Conservation (phyloP, 306 rosid species). For the Cucumis melo region DNA sequence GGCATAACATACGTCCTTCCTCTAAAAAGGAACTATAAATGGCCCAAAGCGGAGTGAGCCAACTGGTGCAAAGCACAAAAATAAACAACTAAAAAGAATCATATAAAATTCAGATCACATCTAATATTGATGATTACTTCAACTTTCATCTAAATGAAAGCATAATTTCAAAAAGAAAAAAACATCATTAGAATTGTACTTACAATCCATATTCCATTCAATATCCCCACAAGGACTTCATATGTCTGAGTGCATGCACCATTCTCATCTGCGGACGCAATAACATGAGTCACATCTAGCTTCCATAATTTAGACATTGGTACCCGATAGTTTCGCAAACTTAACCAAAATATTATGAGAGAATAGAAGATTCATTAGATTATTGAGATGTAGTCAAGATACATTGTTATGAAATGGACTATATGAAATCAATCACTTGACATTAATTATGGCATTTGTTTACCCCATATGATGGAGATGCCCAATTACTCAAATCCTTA, state of each 20-base stretch:
- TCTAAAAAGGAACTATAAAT: constrained; percentile 47
- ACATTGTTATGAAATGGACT: not conserved
- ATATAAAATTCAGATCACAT: not conserved
- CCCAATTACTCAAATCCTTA: constrained; percentile 16
- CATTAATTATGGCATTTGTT: constrained; percentile 1
- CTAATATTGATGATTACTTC: not conserved
- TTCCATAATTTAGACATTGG: constrained; percentile 66
- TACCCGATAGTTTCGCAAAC: constrained; percentile 44
- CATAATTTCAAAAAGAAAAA: too few relatives aligned
- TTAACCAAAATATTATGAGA: constrained; percentile 42
- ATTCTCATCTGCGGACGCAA: constrained; percentile 63
- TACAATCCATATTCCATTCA: constrained; percentile 73
- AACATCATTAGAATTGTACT: constrained; percentile 7
- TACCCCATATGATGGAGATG: constrained; percentile 15
- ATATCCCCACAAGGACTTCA: constrained; percentile 69
- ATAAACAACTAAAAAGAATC: constrained; percentile 3
- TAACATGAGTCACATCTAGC: constrained; percentile 62
- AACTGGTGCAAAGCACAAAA: constrained; percentile 44
- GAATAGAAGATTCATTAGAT: not conserved
- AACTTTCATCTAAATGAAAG: too few relatives aligned
- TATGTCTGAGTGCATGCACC: constrained; percentile 81
- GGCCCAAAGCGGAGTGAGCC: constrained; percentile 90
- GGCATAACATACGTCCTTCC: constrained; percentile 56
- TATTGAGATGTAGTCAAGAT: not conserved
- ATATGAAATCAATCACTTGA: not conserved